phyloP scores from a whole-genome alignment of 495 filamentous ascomycete genomes.

The Lentithecium fluviatile region DNA sequence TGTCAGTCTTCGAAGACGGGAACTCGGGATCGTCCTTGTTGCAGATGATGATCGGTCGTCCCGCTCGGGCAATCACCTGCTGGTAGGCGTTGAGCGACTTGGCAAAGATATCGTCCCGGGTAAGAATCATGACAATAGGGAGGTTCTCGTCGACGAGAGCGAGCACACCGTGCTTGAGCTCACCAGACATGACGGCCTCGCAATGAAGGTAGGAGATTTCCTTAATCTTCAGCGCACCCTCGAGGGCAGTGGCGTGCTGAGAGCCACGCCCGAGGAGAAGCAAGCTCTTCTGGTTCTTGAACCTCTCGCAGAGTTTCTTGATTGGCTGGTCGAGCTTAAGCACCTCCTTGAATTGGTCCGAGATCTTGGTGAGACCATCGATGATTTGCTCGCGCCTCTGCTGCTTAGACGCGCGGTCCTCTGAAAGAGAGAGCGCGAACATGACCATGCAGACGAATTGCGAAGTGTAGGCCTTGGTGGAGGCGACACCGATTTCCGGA shows the following conservation, averaged over 20 bases:
- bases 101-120: conserved; percentile 88
- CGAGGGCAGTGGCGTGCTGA: conserved; percentile 94
- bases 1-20: conserved; percentile 78
- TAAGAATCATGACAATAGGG: conserved; percentile 99
- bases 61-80: conserved; percentile 92
- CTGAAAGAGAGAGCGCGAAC: conserved; percentile 93
- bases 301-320: conserved; percentile 85
- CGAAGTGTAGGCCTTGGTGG: conserved; percentile 98
- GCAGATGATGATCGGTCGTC: conserved; percentile 97
- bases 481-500: conserved; percentile 97
- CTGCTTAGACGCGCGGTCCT: conserved; percentile 93
- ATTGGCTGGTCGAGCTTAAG: conserved; percentile 87
- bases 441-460: conserved; percentile 99
- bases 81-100: conserved; percentile 99
- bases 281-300: conserved; percentile 96
- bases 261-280: conserved; percentile 90
- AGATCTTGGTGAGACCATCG: conserved; percentile 82
- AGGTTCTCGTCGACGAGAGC: conserved; percentile 96
- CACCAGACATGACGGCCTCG: conserved; percentile 99
- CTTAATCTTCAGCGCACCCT: conserved; percentile 99
- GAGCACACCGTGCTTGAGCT: conserved; percentile 96
- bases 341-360: conserved; percentile 86
- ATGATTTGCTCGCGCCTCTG: conserved; percentile 95
- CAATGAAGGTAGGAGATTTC: conserved; percentile 99
- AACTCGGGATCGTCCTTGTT: conserved; percentile 89